Base-by-base conservation (phyloP, 306 rosid species). In the Pueraria montana region DNA sequence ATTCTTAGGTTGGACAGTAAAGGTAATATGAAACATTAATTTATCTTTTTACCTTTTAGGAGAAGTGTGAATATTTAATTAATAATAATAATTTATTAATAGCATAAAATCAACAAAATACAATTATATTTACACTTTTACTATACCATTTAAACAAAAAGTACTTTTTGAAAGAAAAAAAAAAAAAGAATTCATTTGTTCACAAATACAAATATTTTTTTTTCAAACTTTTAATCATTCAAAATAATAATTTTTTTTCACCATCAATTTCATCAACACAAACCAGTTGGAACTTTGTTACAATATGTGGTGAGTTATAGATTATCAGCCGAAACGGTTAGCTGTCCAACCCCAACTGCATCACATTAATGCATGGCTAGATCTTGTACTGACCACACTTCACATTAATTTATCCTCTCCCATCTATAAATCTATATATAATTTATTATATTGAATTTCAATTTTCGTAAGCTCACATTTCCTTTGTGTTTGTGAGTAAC, bases 291-390 rank as follows among this genome's bases (percentile, higher is more conserved):
- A 32, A 34, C 14, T 32, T 65, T 32, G 46, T 17, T 14, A 17
- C 3, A 52, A 9, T 23, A 4, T 74, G 13, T 26, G 76, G 77
- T 26, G n/a, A 46, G 72, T 12, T 83, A 21, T 80, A 7, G 84
- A 84, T 89, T 58, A 84, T 76, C 73, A 11, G 75, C 55, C 50
- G 0, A 14, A 21, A 23, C 7, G 1, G 89, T 88, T 91, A 89
- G 98, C 80, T 89, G 86, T 85, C 95, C 97, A 75, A 91, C 95
- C 90, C 89, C 96, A 90, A 93, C 97, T 26, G 76, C 65, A 80
- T 80, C 16, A 72, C 88, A 86, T 93, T 83, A 93, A 78, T 84
- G 48, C 38, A 59, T 58, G 20, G 48, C 80, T 52, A 0, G 76
- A 66, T 62, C 90, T 76, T 72, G 72, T 82, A n/a, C 61, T 56